phyloP scores from a whole-genome alignment of 768 basidiomycete species.

The Pleurotus cornucopiae region DNA sequence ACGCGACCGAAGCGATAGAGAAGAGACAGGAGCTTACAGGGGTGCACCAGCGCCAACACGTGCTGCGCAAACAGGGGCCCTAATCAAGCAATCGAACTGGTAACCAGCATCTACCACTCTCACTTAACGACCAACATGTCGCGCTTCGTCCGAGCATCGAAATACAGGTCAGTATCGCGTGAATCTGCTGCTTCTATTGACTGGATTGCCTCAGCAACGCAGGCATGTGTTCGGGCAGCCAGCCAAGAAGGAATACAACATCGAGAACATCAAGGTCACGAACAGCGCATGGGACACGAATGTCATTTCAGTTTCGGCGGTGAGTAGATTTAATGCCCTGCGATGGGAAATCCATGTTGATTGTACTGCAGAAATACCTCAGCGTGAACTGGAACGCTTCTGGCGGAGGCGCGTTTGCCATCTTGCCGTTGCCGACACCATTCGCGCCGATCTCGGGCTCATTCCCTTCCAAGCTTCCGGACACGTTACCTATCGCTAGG shows the following conservation, averaged over 20 bases:
- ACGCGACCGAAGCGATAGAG: too few relatives aligned
- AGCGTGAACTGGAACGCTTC: conserved; percentile 94
- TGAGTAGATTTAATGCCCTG: conserved; percentile 31
- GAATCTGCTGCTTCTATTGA: conserved; percentile 1
- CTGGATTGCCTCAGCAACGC: conserved; percentile 10
- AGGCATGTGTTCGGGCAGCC: conserved; percentile 92
- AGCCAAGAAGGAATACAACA: conserved; percentile 76
- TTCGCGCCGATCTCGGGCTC: conserved; percentile 44
- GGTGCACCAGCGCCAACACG: background rate
- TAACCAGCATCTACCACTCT: too few relatives aligned
- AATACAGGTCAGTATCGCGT: conserved; percentile 63
- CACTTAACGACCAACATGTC: conserved; percentile 48
- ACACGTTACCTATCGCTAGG: conserved; percentile 87
- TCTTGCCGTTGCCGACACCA: conserved; percentile 81
- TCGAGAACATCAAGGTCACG: conserved; percentile 83
- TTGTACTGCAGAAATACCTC: conserved; percentile 62
- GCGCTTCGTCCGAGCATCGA: conserved; percentile 80
- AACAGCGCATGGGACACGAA: conserved; percentile 97
- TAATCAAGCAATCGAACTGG: too few relatives aligned
- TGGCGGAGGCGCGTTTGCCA: conserved; percentile 92
- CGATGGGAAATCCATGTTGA: background rate
- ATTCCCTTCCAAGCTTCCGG: conserved; percentile 81
- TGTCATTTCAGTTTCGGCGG: conserved; percentile 78
- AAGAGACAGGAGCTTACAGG: too few relatives aligned
- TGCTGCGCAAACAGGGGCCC: background rate